Percentiles rank a stretch among this genome's conserved stretches.
These are phyloP conservation scores for Colletotrichum phormii DNA, from an alignment of 2,329 filamentous ascomycete species.

Conservation along the genomic window DNA sequence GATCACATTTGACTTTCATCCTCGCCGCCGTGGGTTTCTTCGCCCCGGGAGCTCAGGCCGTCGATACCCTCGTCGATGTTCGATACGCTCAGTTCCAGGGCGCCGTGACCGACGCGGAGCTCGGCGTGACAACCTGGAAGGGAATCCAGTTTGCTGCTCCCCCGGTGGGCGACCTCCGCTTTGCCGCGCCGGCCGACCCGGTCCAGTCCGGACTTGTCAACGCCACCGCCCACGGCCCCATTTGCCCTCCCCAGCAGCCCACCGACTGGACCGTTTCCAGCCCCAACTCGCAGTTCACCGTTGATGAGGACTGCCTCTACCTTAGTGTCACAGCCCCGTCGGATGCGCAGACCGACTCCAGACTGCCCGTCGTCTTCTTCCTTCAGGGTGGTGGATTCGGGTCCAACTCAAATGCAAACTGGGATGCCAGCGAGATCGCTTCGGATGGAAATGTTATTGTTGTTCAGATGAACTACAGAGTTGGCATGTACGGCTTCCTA, in stretches of 20 bases:
- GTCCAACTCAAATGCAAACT: constrained; percentile 58
- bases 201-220: constrained; percentile 56
- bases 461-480: constrained; percentile 81
- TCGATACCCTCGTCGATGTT: constrained; percentile 64
- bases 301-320: constrained; percentile 76
- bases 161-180: constrained; percentile 74
- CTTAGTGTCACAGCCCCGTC: constrained; percentile 73
- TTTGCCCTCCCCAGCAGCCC: constrained; percentile 46
- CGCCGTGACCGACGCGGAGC: constrained; percentile 43
- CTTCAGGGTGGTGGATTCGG: constrained; percentile 74
- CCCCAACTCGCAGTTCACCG: constrained; percentile 38
- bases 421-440: constrained; percentile 70
- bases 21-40: constrained; percentile 15
- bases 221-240: constrained; percentile 53
- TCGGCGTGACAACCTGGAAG: constrained; percentile 77
- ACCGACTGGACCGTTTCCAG: constrained; percentile 36
- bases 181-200: constrained; percentile 72
- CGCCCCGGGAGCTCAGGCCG: constrained; percentile 34
- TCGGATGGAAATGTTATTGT: constrained; percentile 73
- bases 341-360: constrained; percentile 57
- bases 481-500: constrained; percentile 80
- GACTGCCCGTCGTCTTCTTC: constrained; percentile 72
- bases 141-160: constrained; percentile 81
- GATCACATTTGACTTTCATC: constrained; percentile 6
- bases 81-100: constrained; percentile 77